Evolutionary conservation across 345 rosid genomes (phyloP), one percentile per base, ranked within the genome.

Genomic region (Eucalyptus melliodora): DNA sequence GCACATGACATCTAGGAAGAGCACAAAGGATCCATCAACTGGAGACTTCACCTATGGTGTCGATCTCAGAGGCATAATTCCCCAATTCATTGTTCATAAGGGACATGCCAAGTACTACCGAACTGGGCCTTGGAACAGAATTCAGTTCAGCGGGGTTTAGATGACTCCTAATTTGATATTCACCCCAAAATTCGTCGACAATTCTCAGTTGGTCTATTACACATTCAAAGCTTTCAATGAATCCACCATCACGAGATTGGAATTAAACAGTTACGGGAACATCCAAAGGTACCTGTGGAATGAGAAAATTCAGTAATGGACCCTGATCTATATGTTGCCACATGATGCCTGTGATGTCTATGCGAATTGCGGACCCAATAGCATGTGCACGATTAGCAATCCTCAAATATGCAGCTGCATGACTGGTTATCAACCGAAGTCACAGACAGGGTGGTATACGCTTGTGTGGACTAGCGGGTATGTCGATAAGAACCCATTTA

Each of bases 371-470:
- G 65, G 90, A 16, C 47, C 44, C 19, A 69, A 90, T 88, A 69
- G 88, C 31, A 16, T 86, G 42, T 88, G 90, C 67, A 89, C 86
- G 23, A 49, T 85, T 1, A 24, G 45, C 12, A 88, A 89, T 50
- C 31, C 88, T 44, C 12, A 50, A 67, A 87, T 72, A 47, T 89
- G 93, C 34, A 65, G n/a, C 3, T 91, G 91, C 85, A 40, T 90
- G n/a, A 88, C 90, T 4, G 91, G 92, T 5, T 92, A 88, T 59
- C 69, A 86, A 27, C 92, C 93, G 21, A 88, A 87, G 62, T 88
- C 82, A 40, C 42, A 21, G 5, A 9, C 7, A 16, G 80, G 80
- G 44, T 89, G 91, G 92, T 10, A 83, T 44, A 55, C 88, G 49
- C 42, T 89, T 45, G 90, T 89, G 53, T 89, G 88, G 45, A 67